A percentile compares a stretch with the other conserved stretches of the same genome.
Conservation (phyloP, 2,329 filamentous ascomycete species). For the Mycosphaerella sp. region DNA sequence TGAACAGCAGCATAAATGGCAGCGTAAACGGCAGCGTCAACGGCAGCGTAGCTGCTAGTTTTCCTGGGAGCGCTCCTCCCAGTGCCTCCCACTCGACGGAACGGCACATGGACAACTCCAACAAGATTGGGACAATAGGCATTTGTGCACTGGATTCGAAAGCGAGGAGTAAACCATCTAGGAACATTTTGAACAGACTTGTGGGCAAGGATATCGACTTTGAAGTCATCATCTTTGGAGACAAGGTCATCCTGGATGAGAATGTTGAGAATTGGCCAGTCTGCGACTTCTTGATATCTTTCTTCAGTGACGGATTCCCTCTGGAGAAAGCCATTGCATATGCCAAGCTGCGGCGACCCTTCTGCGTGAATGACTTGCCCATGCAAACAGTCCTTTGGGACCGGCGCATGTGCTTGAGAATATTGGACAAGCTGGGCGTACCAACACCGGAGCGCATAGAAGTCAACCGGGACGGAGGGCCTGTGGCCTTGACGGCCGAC, state of each 20-base stretch:
- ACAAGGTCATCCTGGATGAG: conserved; percentile 98
- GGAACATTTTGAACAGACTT: conserved; percentile 89
- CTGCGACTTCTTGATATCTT: conserved; percentile 94
- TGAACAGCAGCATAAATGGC: conserved; percentile 57
- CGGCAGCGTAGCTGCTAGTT: conserved; percentile 57
- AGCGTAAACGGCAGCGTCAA: conserved; percentile 6
- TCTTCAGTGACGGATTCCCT: conserved; percentile 96
- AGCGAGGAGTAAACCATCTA: conserved; percentile 90
- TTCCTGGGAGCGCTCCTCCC: conserved; percentile 54
- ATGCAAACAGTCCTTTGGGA: conserved; percentile 99
- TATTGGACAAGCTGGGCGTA: conserved; percentile 83
- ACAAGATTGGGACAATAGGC: conserved; percentile 64
- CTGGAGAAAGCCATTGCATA: conserved; percentile 96
- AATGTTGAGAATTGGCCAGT: conserved; percentile 94
- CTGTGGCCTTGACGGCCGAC: conserved; percentile 68
- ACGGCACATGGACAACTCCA: conserved; percentile 49
- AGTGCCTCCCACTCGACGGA: conserved; percentile 76
- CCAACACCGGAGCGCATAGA: conserved; percentile 84
- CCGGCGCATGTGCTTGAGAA: conserved; percentile 76
- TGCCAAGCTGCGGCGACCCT: conserved; percentile 84
- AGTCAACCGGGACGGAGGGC: conserved; percentile 88
- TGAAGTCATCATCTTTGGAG: conserved; percentile 94
- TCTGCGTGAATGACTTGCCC: conserved; percentile 93
- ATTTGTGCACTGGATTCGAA: conserved; percentile 95
- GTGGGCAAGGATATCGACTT: conserved; percentile 90